phyloP scores from a whole-genome alignment of 345 rosid genomes.

The Hevea brasiliensis region DNA sequence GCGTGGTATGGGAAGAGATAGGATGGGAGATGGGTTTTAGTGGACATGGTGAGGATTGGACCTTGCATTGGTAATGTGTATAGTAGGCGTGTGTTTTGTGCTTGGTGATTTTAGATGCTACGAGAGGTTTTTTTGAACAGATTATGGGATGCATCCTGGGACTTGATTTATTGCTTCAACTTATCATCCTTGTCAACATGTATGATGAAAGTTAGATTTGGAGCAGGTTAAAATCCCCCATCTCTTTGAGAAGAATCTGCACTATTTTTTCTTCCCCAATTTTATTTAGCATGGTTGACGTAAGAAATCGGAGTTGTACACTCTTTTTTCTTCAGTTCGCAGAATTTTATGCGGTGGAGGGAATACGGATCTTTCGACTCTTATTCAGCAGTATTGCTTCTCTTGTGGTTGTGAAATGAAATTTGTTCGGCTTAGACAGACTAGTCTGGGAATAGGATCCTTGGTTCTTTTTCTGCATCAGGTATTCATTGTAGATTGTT shows the following conservation, averaged over 20 bases:
- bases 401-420: too few relatives aligned
- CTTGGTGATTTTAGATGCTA: not conserved
- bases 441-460: too few relatives aligned
- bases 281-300: too few relatives aligned
- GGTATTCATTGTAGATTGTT: too few relatives aligned
- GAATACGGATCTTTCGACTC: too few relatives aligned
- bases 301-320: not conserved
- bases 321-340: too few relatives aligned
- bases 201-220: not conserved
- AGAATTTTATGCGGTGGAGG: too few relatives aligned
- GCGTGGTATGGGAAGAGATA: slow-evolving; percentile 47
- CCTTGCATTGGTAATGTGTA: not conserved
- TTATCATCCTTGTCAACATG: not conserved
- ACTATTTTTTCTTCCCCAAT: too few relatives aligned
- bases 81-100: not conserved
- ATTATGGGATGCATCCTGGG: not conserved
- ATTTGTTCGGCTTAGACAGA: too few relatives aligned
- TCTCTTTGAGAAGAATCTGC: not conserved
- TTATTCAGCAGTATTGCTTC: too few relatives aligned
- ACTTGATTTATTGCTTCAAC: not conserved
- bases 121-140: not conserved
- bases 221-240: not conserved
- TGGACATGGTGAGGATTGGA: not conserved
- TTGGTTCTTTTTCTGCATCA: too few relatives aligned
- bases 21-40: slow-evolving; percentile 52